These are phyloP conservation scores for Coemansia guatemalensis DNA, from an alignment of 192 early-diverging fungal species.

Conservation along the genomic window DNA sequence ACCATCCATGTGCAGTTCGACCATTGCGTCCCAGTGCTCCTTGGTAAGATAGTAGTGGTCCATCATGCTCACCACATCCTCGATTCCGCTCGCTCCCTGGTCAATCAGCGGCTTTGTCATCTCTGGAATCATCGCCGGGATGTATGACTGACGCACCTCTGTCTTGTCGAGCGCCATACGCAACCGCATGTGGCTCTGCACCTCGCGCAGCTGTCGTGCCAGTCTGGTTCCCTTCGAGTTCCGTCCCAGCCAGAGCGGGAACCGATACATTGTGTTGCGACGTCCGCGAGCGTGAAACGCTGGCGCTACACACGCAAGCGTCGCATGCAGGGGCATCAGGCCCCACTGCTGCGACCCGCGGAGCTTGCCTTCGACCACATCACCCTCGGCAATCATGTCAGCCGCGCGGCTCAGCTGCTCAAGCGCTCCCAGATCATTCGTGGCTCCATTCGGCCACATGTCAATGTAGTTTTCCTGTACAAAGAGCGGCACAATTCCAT, in stretches of 20 bases:
- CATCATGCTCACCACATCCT: slow-evolving; percentile 79
- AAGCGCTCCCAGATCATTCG: slow-evolving; percentile 48
- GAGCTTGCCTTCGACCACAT: slow-evolving; percentile 75
- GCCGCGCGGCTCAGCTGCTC: slow-evolving; percentile 77
- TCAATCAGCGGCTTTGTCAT: slow-evolving; percentile 34
- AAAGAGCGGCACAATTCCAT: slow-evolving; percentile 84
- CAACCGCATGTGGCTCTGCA: slow-evolving; percentile 87
- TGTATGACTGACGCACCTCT: slow-evolving; percentile 83
- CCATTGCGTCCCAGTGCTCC: slow-evolving; percentile 84
- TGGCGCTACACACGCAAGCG: slow-evolving; percentile 82
- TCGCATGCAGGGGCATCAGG: slow-evolving; percentile 85
- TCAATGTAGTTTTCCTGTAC: slow-evolving; percentile 94
- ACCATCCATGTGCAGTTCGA: slow-evolving; percentile 73
- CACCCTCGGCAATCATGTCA: slow-evolving; percentile 80
- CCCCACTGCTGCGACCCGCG: slow-evolving; percentile 87
- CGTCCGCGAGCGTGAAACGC: slow-evolving; percentile 77
- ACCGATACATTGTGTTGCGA: slow-evolving; percentile 40
- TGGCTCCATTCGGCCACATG: slow-evolving; percentile 57
- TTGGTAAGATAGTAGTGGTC: slow-evolving; percentile 89
- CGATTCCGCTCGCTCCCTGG: slow-evolving; percentile 58
- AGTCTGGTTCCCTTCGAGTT: slow-evolving; percentile 79
- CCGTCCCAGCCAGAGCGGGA: slow-evolving; percentile 83
- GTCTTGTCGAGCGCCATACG: slow-evolving; percentile 79
- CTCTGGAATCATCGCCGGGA: slow-evolving; percentile 63
- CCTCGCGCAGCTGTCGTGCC: slow-evolving; percentile 68